These are phyloP conservation scores for Limnanthes douglasii DNA, from an alignment of 345 rosid species.

Conservation along the genomic window DNA sequence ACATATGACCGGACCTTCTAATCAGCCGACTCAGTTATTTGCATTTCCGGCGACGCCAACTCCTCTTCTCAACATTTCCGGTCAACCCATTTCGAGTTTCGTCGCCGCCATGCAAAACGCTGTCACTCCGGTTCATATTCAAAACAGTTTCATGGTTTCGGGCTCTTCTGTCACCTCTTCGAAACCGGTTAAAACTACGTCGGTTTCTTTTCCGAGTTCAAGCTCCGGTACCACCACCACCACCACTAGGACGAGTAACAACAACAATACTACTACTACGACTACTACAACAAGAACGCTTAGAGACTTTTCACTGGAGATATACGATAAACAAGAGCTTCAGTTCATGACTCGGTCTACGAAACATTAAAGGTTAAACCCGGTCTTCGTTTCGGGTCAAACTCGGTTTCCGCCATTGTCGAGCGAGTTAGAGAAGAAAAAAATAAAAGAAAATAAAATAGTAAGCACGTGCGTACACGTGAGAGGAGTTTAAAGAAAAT, in stretches of 20 bases:
- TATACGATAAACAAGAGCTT: conserved; percentile 56
- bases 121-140: conserved; percentile 17
- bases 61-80: conserved; percentile 29
- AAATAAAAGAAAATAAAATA: background rate
- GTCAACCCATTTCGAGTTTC: conserved; percentile 41
- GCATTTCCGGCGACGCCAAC: conserved; percentile 41
- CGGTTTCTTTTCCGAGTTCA: conserved; percentile 44
- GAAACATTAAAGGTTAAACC: conserved; percentile 19
- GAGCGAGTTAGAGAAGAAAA: background rate
- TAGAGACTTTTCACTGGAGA: conserved; percentile 63
- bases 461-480: conserved; percentile 50
- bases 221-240: conserved; percentile 18
- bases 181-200: conserved; percentile 12
- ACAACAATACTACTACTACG: background rate
- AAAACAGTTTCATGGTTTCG: conserved; percentile 6
- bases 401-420: conserved; percentile 13
- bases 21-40: conserved; percentile 39
- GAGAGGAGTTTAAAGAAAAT: conserved; percentile 14
- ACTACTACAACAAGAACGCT: conserved; percentile 32
- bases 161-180: conserved; percentile 16
- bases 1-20: conserved; percentile 23
- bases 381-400: conserved; percentile 2
- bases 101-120: conserved; percentile 40
- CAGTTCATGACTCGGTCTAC: conserved; percentile 47
- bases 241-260: conserved; percentile 17